A percentile compares a stretch with the other conserved stretches of the same genome.
Conservation (phyloP, 192 early-diverging fungal genomes). For the Backusella liffmaniae region DNA sequence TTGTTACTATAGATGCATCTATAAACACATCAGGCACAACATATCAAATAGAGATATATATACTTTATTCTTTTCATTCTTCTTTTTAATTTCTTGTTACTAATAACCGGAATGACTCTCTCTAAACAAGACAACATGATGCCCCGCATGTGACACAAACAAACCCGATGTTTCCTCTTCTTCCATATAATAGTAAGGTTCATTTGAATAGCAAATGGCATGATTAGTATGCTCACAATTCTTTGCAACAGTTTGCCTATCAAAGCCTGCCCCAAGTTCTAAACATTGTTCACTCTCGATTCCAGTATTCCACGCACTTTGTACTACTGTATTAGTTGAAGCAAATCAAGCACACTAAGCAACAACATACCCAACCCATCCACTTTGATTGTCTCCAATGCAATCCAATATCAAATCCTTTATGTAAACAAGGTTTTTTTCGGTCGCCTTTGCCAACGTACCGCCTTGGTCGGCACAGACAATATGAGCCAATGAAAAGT, state of each 20-base stretch:
- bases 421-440: neutral
- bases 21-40: neutral
- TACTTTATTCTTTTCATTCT: too few species aligned
- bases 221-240: neutral
- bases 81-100: neutral
- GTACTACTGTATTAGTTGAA: neutral
- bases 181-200: neutral
- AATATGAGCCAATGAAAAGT: neutral
- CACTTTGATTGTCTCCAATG: neutral
- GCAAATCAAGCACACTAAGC: too few species aligned
- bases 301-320: neutral
- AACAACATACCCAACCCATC: neutral
- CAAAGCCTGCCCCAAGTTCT: neutral
- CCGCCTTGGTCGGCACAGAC: slow-evolving; percentile 4
- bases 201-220: neutral
- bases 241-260: neutral
- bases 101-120: neutral
- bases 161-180: neutral
- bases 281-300: neutral
- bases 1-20: too few species aligned
- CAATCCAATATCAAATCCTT: slow-evolving; percentile 1
- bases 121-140: neutral
- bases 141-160: neutral
- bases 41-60: too few species aligned
- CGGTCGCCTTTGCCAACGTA: neutral